These are phyloP conservation scores for Tuber brumale DNA, from an alignment of 495 filamentous ascomycete species.

Conservation along the genomic window DNA sequence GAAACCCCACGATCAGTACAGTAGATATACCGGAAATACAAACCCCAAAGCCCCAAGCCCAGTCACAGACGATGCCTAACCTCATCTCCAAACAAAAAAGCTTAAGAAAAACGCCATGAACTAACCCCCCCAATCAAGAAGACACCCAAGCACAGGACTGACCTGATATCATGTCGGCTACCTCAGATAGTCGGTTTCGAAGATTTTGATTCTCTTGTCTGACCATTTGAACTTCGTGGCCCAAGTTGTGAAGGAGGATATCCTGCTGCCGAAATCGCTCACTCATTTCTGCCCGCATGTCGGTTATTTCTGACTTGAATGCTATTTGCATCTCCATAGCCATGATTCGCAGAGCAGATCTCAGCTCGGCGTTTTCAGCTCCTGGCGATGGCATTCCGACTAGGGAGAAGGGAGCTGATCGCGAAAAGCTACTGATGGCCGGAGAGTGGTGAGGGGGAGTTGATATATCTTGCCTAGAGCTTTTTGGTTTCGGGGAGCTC, in stretches of 20 bases:
- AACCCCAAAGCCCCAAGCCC: background rate
- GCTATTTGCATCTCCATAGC: slow-evolving; percentile 30
- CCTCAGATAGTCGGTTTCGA: slow-evolving; percentile 25
- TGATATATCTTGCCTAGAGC: background rate
- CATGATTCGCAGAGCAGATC: slow-evolving; percentile 22
- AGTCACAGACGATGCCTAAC: background rate
- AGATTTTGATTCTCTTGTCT: slow-evolving; percentile 35
- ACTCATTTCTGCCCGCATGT: slow-evolving; percentile 34
- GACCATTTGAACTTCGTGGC: slow-evolving; percentile 29
- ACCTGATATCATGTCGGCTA: background rate
- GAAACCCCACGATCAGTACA: background rate
- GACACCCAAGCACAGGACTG: background rate
- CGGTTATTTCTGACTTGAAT: slow-evolving; percentile 29
- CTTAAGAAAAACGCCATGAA: slow-evolving; percentile 8
- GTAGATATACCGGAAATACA: background rate
- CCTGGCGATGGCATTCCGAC: background rate
- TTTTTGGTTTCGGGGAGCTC: background rate
- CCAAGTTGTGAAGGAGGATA: slow-evolving; percentile 24
- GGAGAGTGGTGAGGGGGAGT: background rate
- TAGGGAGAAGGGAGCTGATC: background rate
- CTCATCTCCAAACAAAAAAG: slow-evolving; percentile 6
- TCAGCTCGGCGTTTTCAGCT: slow-evolving; percentile 9
- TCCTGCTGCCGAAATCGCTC: slow-evolving; percentile 29
- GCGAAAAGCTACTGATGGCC: background rate
- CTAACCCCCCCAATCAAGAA: background rate